Percentiles rank a stretch among this genome's conserved stretches.
These are phyloP conservation scores for Delitschia confertaspora DNA, from an alignment of 495 filamentous ascomycete species.

Conservation along the genomic window DNA sequence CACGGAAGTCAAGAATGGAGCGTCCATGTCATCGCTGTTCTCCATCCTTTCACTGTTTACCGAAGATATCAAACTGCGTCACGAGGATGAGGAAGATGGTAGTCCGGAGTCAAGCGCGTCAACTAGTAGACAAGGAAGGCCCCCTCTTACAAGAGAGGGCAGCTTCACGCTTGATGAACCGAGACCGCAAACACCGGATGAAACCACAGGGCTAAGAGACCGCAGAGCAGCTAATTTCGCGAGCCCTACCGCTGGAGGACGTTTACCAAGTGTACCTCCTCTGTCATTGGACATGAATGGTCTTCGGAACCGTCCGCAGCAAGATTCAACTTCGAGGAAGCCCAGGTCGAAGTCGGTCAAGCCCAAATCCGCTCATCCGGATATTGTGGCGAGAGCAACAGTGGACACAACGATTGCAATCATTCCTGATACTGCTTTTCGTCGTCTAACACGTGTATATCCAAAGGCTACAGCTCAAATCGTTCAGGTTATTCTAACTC, in stretches of 20 bases:
- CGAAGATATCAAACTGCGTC: slow-evolving; percentile 76
- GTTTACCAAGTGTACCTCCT: slow-evolving; percentile 53
- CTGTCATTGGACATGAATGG: slow-evolving; percentile 53
- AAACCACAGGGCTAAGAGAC: slow-evolving; percentile 16
- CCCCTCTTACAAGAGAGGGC: not conserved
- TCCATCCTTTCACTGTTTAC: slow-evolving; percentile 95
- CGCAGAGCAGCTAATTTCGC: slow-evolving; percentile 26
- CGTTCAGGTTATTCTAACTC: slow-evolving; percentile 89
- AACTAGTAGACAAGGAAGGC: slow-evolving; percentile 8
- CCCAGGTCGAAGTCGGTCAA: slow-evolving; percentile 35
- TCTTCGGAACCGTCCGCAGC: not conserved
- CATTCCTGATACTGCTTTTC: slow-evolving; percentile 91
- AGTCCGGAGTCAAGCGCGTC: slow-evolving; percentile 26
- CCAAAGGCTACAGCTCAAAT: slow-evolving; percentile 95
- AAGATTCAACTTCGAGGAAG: slow-evolving; percentile 6
- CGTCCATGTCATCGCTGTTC: slow-evolving; percentile 96
- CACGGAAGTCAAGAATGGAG: slow-evolving; percentile 96
- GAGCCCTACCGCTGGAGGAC: slow-evolving; percentile 22
- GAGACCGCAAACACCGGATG: slow-evolving; percentile 10
- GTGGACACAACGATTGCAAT: slow-evolving; percentile 97
- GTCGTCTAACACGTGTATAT: slow-evolving; percentile 86
- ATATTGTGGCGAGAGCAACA: slow-evolving; percentile 93
- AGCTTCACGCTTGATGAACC: slow-evolving; percentile 21
- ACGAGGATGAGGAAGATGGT: slow-evolving; percentile 51
- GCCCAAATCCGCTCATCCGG: slow-evolving; percentile 79